Evolutionary conservation across 768 basidiomycete genomes (phyloP), one percentile per base, ranked within the genome.

Genomic region (Russula foetens): DNA sequence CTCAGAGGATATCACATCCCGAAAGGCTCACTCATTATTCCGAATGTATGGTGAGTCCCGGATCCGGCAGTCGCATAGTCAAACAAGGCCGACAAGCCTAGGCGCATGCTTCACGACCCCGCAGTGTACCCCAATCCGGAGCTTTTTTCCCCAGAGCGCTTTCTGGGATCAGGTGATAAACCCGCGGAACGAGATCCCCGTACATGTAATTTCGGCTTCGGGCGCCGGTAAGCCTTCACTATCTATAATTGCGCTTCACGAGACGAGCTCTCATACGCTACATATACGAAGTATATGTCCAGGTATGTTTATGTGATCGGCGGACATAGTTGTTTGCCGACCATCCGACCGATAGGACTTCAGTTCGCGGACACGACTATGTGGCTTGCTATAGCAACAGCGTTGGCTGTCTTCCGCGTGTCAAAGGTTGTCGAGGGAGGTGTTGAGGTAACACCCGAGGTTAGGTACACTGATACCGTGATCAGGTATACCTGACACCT

Each of bases 11-110:
- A 60, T 44, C 17, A 48, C 31, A 52, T 77, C 21, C 76, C 75
- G 7, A 71, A 71, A 49, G 74, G 71, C 15, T 71, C 73, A 1
- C 58, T 73, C 17, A 62, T 75, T 12, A 51, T 74, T 48, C 53
- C 70, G 2, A 76, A 76, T 46, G 64, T 70, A 48, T 71, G 69
- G 75, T 75, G 45, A 15, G 60, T n/a, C 31, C 19, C 29, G 35
- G 35, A 35, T 2, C 11, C 14, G 8, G 23, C 2, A 12, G 29
- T 41, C 39, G 17, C 17, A 19, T 41, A 4, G 39, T 3, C 35
- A 7, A 31, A 21, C 2, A 14, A 17, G 14, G 26, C 29, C 58
- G 38, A 61, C 44, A 8, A 23, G n/a, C 23, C 17, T 26, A 71
- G 71, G 69, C 48, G 48, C 26, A 66, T 73, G 52, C 56, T 69